phyloP scores from a whole-genome alignment of 139 green algal species.

The Chlamydomonas asymmetrica region DNA sequence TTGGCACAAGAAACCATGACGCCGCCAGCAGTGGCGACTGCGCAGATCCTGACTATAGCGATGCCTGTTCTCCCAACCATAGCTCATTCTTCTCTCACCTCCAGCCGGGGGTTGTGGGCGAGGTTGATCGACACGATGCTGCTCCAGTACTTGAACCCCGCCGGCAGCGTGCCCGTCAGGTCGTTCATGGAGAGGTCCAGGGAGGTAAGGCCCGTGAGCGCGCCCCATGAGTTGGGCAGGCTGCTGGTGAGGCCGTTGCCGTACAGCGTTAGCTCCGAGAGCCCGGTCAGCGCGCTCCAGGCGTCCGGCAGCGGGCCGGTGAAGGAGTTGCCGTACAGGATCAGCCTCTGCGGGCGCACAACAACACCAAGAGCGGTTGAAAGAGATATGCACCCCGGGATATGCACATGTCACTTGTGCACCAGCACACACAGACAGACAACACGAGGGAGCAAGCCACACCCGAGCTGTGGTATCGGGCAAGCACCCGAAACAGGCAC shows the following conservation, averaged over 20 bases:
- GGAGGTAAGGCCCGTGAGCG: not conserved
- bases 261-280: conserved; percentile 8
- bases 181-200: conserved; percentile 29
- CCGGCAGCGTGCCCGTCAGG: conserved; percentile 22
- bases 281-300: not conserved
- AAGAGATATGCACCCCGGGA: too few relatives aligned
- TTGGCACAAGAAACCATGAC: too few relatives aligned
- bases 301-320: conserved; percentile 8
- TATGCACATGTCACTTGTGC: too few relatives aligned
- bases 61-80: too few relatives aligned
- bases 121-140: not conserved
- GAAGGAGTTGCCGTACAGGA: conserved; percentile 4
- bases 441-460: too few relatives aligned
- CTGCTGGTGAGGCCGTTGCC: conserved; percentile 5
- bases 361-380: too few relatives aligned
- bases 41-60: too few relatives aligned
- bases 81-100: too few relatives aligned
- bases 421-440: too few relatives aligned
- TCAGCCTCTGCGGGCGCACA: not conserved
- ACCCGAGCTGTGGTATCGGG: too few relatives aligned
- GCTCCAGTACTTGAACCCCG: not conserved
- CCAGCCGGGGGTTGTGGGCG: not conserved
- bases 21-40: too few relatives aligned
- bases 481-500: too few relatives aligned
- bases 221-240: not conserved